Conservation (phyloP, 2,329 filamentous ascomycete species). For the Aureobasidium lini region DNA sequence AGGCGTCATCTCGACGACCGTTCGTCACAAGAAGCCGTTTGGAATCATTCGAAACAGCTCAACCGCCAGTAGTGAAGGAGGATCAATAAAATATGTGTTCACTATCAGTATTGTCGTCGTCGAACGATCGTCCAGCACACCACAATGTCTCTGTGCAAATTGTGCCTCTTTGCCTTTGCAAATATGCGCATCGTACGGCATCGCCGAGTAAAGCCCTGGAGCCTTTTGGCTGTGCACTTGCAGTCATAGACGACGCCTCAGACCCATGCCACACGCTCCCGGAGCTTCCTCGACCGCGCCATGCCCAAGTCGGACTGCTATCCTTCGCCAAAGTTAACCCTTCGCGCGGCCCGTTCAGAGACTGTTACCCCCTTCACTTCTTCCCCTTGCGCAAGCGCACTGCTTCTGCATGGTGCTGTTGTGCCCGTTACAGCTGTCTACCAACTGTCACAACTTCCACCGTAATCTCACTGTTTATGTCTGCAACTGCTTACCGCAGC, state of each 20-base stretch:
- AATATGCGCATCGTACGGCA: background rate
- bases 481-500: background rate
- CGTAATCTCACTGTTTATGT: constrained; percentile 6
- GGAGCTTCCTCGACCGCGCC: background rate
- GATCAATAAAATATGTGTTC: constrained; percentile 11
- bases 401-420: constrained; percentile 1
- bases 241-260: constrained; percentile 6
- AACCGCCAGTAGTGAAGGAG: constrained; percentile 8
- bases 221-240: background rate
- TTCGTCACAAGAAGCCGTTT: constrained; percentile 8
- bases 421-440: constrained; percentile 3
- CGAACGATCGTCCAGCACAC: background rate
- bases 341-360: constrained; percentile 8
- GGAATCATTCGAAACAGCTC: constrained; percentile 12
- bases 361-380: constrained; percentile 4
- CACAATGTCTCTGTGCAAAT: background rate
- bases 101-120: background rate
- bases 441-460: constrained; percentile 10
- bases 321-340: constrained; percentile 11
- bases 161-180: constrained; percentile 4
- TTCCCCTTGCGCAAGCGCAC: constrained; percentile 12
- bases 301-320: constrained; percentile 1
- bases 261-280: background rate
- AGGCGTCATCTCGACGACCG: constrained; percentile 11
- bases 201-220: constrained; percentile 4